Conservation (phyloP, 768 basidiomycete species). For the Amanita pseudoporphyria region DNA sequence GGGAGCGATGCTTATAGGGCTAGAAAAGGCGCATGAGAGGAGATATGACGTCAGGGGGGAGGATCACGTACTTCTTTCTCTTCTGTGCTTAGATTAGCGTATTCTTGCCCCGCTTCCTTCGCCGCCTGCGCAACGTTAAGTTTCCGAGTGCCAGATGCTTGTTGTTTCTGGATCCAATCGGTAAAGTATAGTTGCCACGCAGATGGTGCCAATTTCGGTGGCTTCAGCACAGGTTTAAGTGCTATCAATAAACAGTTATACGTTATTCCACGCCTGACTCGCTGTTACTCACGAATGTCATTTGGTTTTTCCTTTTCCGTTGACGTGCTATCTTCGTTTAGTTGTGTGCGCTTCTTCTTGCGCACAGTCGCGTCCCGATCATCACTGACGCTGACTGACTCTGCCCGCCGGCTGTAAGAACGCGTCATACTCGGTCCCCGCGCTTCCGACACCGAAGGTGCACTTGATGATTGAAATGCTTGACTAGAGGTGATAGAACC, state of each 20-base stretch:
- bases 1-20: constrained; percentile 82
- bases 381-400: constrained; percentile 49
- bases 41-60: constrained; percentile 24
- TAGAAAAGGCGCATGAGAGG: constrained; percentile 22
- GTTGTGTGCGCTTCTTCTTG: constrained; percentile 38
- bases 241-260: constrained; percentile 26
- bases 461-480: constrained; percentile 64
- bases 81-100: constrained; percentile 64
- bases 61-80: constrained; percentile 72
- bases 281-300: constrained; percentile 35
- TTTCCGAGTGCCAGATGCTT: constrained; percentile 71
- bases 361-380: constrained; percentile 72
- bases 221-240: constrained; percentile 70
- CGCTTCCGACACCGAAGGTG: constrained; percentile 46
- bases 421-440: constrained; percentile 42
- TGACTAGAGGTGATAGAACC: constrained; percentile 39
- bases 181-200: constrained; percentile 97
- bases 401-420: constrained; percentile 57
- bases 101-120: constrained; percentile 89
- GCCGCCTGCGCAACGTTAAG: constrained; percentile 93
- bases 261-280: neutral
- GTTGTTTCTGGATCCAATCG: constrained; percentile 86
- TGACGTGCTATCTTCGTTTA: constrained; percentile 25
- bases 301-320: constrained; percentile 28
- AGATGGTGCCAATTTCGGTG: constrained; percentile 86